Evolutionary conservation across 495 filamentous ascomycete genomes (phyloP), one percentile per base, ranked within the genome.

Genomic region (Lepraria neglecta): DNA sequence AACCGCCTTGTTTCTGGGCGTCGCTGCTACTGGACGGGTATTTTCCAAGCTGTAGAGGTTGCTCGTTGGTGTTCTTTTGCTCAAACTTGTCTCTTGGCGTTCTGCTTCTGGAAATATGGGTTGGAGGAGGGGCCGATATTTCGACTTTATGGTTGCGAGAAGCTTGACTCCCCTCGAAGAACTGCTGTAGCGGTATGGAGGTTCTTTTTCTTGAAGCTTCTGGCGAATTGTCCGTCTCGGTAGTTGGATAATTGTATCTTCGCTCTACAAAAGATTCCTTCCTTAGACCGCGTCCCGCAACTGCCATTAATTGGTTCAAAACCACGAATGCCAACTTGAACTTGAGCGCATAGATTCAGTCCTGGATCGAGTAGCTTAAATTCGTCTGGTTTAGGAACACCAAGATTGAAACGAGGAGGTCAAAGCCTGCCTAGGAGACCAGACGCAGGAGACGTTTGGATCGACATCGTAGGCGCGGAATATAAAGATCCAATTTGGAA

Each of bases 251-350:
- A 10, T 54, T 38, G 31, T 54, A 54, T 54, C 51, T 30, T 0
- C 51, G 51, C 17, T 54, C 51, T 1, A 28, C 51, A 19, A 54
- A 54, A n/a, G 51, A 54, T 14, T 54, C 30, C 12, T 54, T 54
- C 5, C 17, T 30, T 1, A 54, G 31, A 12, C 51, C 51, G 31
- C 35, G 31, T 33, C 30, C 51, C 9, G 55, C 60, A 45, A 51
- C 40, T 47, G 60, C 59, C 27, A 67, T 54, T 43, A 82, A 65
- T 30, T 75, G 75, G 10, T 78, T 79, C 3, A 82, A 65, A 19
- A 81, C 75, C n/a, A 75, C 74, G 58, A 80, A 81, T 69, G 81
- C 80, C 7, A 82, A 67, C 52, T 79, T 80, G 33, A 81, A 68
- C 66, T 82, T 82, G 63, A 81, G 69, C 35, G 77, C 76, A 62